Evolutionary conservation across 2,329 filamentous ascomycete species (phyloP).

Genomic region (Trichoderma cornu-damae): DNA sequence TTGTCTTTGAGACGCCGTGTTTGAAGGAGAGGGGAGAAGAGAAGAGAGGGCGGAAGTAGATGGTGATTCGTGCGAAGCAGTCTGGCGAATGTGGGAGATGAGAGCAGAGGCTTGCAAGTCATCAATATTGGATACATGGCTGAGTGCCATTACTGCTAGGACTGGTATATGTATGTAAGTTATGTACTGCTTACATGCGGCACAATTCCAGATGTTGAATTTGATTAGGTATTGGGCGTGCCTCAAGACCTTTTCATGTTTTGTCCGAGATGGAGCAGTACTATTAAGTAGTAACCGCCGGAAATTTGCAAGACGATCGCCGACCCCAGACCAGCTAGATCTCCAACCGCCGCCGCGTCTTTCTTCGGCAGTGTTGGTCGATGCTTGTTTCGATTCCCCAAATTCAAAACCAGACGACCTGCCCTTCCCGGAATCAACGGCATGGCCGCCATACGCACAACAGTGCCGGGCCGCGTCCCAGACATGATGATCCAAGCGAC

Average conservation of each 20-base stretch:
- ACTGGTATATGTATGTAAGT: too few species aligned
- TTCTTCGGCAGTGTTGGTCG: not conserved
- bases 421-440: not conserved
- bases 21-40: not conserved
- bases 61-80: too few species aligned
- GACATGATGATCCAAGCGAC: not conserved
- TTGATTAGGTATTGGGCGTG: not conserved
- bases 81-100: too few species aligned
- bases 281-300: too few species aligned
- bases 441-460: not conserved
- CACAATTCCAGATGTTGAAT: not conserved
- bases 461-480: too few species aligned
- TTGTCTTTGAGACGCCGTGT: slow-evolving; percentile 1
- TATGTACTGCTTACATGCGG: not conserved
- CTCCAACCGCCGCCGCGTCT: not conserved
- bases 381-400: not conserved
- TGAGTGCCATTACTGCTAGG: too few species aligned
- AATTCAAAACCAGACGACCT: slow-evolving; percentile 3
- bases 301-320: slow-evolving; percentile 6
- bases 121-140: too few species aligned
- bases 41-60: not conserved
- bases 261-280: slow-evolving; percentile 10
- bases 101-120: too few species aligned
- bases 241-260: not conserved
- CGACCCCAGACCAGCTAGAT: not conserved